Conservation (phyloP, 805 yeast genomes). For the Teunomyces pallodes region DNA sequence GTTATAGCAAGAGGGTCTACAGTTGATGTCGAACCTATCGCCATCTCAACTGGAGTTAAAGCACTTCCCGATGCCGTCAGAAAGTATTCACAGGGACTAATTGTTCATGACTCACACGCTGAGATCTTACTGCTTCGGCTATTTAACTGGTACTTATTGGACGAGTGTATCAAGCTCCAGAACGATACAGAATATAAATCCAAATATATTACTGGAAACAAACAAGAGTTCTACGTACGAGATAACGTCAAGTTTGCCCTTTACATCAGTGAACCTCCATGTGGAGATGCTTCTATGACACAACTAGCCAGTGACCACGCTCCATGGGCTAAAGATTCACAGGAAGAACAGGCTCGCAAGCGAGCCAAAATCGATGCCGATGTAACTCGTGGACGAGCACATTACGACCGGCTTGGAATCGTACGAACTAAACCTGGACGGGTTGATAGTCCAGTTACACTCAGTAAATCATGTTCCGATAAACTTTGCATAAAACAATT, state of each 20-base stretch:
- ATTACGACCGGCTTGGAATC: conserved; percentile 53
- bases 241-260: conserved; percentile 48
- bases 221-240: conserved; percentile 28
- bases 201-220: background rate
- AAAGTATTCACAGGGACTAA: conserved; percentile 48
- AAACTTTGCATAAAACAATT: conserved; percentile 67
- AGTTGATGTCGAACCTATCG: conserved; percentile 32
- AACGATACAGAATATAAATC: background rate
- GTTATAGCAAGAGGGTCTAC: conserved; percentile 7
- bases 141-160: conserved; percentile 59
- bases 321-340: conserved; percentile 20
- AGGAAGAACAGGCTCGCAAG: conserved; percentile 11
- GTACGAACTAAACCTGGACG: conserved; percentile 95
- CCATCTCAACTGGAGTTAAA: conserved; percentile 81
- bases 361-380: conserved; percentile 4
- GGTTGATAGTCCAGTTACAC: conserved; percentile 65
- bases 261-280: conserved; percentile 75
- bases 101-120: conserved; percentile 89
- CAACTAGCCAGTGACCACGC: conserved; percentile 16
- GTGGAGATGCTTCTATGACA: conserved; percentile 85
- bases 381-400: conserved; percentile 58
- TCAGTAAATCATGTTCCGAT: conserved; percentile 88
- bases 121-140: conserved; percentile 74
- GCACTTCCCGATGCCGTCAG: conserved; percentile 57
- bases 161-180: conserved; percentile 37